Evolutionary conservation across 108 stramenopile species (phyloP).

Genomic region (Seminavis robusta): DNA sequence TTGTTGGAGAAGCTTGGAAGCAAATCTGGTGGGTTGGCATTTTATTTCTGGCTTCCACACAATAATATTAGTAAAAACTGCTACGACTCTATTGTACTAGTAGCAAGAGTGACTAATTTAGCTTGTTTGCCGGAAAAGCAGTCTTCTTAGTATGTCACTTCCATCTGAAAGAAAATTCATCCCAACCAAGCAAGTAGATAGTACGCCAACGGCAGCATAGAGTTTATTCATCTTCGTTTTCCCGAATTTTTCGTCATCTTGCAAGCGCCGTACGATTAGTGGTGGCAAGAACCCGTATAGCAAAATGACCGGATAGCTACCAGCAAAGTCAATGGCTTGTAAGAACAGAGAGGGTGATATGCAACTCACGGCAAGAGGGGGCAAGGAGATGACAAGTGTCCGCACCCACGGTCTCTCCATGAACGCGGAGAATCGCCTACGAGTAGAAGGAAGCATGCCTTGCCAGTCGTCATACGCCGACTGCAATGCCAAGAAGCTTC

Average conservation of each 20-base stretch:
- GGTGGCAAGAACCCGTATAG: slow-evolving; percentile 12
- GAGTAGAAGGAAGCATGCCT: no score
- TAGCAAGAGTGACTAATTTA: no score
- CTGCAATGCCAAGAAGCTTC: slow-evolving; percentile 15
- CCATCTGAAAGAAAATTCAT: slow-evolving; percentile 1
- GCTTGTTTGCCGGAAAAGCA: no score
- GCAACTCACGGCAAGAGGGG: slow-evolving; percentile 1
- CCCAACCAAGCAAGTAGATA: background rate
- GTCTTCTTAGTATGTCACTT: no score
- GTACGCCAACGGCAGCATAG: no score
- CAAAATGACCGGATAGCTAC: slow-evolving; percentile 16
- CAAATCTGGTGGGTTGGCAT: no score
- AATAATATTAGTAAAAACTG: no score
- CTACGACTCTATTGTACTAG: no score
- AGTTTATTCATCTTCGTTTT: background rate
- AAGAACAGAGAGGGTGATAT: slow-evolving; percentile 12
- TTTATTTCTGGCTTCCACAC: no score
- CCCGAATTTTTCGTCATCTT: background rate
- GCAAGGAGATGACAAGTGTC: background rate
- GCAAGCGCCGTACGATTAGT: background rate
- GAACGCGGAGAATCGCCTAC: background rate
- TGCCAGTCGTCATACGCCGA: slow-evolving; percentile 8
- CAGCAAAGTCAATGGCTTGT: slow-evolving; percentile 14
- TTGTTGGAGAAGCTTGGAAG: no score
- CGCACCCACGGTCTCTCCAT: background rate